Conservation (phyloP, 352 stramenopile species). For the Ophiocytium majus region DNA sequence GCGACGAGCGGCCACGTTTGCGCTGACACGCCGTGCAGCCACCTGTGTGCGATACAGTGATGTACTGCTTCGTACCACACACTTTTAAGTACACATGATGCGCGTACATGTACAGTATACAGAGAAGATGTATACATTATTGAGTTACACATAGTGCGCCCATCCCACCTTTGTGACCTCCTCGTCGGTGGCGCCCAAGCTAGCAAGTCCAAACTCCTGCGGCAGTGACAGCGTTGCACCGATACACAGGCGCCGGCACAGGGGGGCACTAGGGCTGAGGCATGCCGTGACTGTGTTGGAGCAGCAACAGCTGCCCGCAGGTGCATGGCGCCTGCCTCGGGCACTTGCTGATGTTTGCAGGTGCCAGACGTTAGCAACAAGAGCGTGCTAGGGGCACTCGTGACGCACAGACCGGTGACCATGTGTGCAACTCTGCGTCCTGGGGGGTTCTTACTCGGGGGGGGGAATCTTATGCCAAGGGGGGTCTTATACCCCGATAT, state of each 20-base stretch:
- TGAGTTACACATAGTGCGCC: too few relatives aligned
- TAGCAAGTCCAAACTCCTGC: conserved; percentile 90
- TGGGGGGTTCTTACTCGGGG: too few relatives aligned
- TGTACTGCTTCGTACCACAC: not conserved
- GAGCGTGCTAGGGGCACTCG: too few relatives aligned
- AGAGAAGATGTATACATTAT: too few relatives aligned
- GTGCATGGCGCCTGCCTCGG: not conserved
- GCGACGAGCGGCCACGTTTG: not conserved
- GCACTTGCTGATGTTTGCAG: too few relatives aligned
- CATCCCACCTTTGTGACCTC: conserved; percentile 73
- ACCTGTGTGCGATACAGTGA: not conserved
- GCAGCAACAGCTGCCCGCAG: not conserved
- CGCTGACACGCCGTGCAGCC: too few relatives aligned
- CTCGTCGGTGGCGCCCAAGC: conserved; percentile 88
- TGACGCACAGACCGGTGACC: too few relatives aligned
- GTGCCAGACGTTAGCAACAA: too few relatives aligned
- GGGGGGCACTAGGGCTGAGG: not conserved
- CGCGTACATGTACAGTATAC: not conserved
- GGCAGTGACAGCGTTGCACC: too few relatives aligned
- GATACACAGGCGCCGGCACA: not conserved
- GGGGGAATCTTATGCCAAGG: too few relatives aligned
- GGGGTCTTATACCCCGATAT: too few relatives aligned
- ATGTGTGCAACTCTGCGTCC: too few relatives aligned
- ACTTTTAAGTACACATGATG: not conserved
- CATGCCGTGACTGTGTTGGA: not conserved